These are phyloP conservation scores for Picochlorum sp. DNA, from an alignment of 139 green algal genomes.

Conservation along the genomic window DNA sequence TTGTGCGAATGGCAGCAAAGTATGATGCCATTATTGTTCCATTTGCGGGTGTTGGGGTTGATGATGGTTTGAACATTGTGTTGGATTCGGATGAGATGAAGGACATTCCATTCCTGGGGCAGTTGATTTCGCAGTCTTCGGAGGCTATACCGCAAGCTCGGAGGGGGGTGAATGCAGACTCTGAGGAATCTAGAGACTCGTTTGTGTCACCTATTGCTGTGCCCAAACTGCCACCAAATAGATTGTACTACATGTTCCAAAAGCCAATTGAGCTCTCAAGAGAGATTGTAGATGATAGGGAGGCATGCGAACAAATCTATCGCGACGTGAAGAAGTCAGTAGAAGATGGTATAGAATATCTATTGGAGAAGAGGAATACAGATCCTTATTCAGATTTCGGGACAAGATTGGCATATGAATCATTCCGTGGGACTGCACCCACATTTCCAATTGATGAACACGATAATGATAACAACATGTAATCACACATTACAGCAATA, in stretches of 20 bases:
- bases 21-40: constrained; percentile 89
- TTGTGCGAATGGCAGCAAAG: constrained; percentile 80
- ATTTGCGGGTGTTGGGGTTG: constrained; percentile 76
- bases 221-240: constrained; percentile 34
- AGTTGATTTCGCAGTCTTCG: constrained; percentile 27
- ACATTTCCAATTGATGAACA: constrained; percentile 50
- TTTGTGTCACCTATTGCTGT: constrained; percentile 55
- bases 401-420: constrained; percentile 66
- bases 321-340: constrained; percentile 44
- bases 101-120: constrained; percentile 46
- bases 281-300: constrained; percentile 34
- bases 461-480: background rate
- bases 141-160: constrained; percentile 19
- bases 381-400: constrained; percentile 78
- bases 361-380: constrained; percentile 49
- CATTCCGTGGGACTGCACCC: constrained; percentile 54
- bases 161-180: constrained; percentile 2
- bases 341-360: constrained; percentile 55
- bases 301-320: constrained; percentile 52
- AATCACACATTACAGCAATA: constrained; percentile 3
- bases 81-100: constrained; percentile 49
- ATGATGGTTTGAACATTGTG: constrained; percentile 60
- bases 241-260: constrained; percentile 88
- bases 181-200: constrained; percentile 23
- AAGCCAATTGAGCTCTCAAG: constrained; percentile 51